Conservation (phyloP, 2,329 filamentous ascomycete genomes). For the Aspergillus tubingensis region DNA sequence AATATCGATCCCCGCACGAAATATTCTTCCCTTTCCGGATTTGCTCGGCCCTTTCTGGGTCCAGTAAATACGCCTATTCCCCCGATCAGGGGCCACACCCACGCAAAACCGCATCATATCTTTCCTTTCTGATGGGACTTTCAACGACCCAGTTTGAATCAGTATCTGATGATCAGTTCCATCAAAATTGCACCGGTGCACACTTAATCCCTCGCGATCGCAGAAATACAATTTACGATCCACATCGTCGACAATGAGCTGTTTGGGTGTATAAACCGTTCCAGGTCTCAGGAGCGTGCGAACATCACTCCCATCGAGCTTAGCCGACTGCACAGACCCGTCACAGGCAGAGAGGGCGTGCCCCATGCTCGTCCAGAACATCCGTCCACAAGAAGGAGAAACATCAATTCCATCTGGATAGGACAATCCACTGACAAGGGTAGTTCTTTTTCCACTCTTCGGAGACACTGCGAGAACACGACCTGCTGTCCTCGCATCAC, state of each 20-base stretch:
- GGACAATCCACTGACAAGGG: constrained; percentile 19
- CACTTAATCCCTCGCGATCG: constrained; percentile 47
- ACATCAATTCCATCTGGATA: constrained; percentile 53
- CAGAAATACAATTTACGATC: constrained; percentile 42
- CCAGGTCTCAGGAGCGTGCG: constrained; percentile 48
- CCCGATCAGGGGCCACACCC: constrained; percentile 53
- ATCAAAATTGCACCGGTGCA: constrained; percentile 40
- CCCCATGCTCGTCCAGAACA: constrained; percentile 59
- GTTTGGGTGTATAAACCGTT: constrained; percentile 53
- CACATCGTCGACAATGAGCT: constrained; percentile 36
- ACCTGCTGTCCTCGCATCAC: constrained; percentile 15
- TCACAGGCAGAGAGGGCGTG: constrained; percentile 36
- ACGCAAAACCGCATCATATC: constrained; percentile 54
- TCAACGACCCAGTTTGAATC: constrained; percentile 37
- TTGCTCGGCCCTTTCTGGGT: constrained; percentile 62
- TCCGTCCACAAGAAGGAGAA: constrained; percentile 30
- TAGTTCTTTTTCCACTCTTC: constrained; percentile 17
- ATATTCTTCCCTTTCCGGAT: constrained; percentile 55
- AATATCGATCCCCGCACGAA: constrained; percentile 51
- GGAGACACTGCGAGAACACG: constrained; percentile 15
- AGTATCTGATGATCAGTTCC: constrained; percentile 40
- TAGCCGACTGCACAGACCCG: constrained; percentile 48
- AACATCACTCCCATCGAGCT: constrained; percentile 52
- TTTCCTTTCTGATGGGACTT: constrained; percentile 29
- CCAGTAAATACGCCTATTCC: constrained; percentile 57